Conservation (phyloP, 495 filamentous ascomycete species). For the Chaetomium fimeti region DNA sequence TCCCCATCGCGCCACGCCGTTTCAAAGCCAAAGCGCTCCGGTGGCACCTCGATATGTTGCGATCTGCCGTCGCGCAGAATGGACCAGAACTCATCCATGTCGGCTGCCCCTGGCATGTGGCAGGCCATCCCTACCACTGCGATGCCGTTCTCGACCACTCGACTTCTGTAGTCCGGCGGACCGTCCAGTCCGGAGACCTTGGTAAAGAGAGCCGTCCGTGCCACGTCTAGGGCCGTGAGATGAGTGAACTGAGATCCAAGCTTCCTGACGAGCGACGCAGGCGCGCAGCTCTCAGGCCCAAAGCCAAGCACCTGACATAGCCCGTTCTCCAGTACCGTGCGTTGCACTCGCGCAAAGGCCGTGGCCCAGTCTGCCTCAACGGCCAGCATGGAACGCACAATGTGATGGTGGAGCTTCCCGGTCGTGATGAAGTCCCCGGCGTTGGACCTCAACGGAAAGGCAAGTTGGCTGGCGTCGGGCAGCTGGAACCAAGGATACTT, state of each 20-base stretch:
- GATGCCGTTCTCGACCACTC: background rate
- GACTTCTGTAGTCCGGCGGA: background rate
- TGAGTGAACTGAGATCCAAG: too few relatives aligned
- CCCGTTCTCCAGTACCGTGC: too few relatives aligned
- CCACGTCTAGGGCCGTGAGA: too few relatives aligned
- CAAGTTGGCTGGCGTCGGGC: background rate
- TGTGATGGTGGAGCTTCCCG: background rate
- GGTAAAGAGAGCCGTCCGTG: too few relatives aligned
- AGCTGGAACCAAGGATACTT: background rate
- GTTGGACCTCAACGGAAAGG: background rate
- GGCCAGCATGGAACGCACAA: too few relatives aligned
- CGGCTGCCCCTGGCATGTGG: background rate
- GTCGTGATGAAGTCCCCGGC: background rate
- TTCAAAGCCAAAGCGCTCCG: background rate
- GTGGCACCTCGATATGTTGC: background rate
- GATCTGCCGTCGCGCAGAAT: conserved; percentile 1
- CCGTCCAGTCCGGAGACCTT: too few relatives aligned
- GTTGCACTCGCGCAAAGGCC: too few relatives aligned
- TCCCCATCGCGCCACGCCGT: background rate
- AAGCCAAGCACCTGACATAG: too few relatives aligned
- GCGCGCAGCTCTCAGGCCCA: too few relatives aligned
- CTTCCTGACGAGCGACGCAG: too few relatives aligned
- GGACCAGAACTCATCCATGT: conserved; percentile 1
- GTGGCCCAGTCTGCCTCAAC: too few relatives aligned
- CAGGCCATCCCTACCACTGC: background rate